These are phyloP conservation scores for Nannochloropsis salina DNA, from an alignment of 108 stramenopile genomes.

Conservation along the genomic window DNA sequence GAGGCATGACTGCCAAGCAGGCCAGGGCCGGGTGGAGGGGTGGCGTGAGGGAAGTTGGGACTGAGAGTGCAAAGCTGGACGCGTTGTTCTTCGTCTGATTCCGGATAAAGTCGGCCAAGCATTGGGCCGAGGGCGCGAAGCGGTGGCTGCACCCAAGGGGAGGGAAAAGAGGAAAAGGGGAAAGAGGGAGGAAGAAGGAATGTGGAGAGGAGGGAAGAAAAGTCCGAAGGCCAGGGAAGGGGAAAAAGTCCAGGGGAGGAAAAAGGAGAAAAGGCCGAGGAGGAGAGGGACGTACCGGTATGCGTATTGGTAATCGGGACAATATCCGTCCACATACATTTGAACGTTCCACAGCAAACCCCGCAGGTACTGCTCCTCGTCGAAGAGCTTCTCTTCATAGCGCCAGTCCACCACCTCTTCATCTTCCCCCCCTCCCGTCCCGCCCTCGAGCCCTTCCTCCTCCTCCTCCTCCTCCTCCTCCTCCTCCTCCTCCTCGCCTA, in stretches of 20 bases:
- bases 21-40: not conserved
- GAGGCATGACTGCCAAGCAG: not conserved
- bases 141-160: not conserved
- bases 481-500: not conserved
- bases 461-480: slow-evolving; percentile 29
- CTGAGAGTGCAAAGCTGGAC: not conserved
- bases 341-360: slow-evolving; percentile 69
- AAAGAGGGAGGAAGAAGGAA: not conserved
- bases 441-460: slow-evolving; percentile 36
- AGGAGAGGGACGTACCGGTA: slow-evolving; percentile 7
- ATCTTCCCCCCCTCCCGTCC: slow-evolving; percentile 20
- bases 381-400: slow-evolving; percentile 45
- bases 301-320: slow-evolving; percentile 28
- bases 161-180: not conserved
- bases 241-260: not conserved
- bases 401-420: slow-evolving; percentile 23
- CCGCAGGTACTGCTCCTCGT: slow-evolving; percentile 62
- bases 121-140: not conserved
- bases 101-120: not conserved
- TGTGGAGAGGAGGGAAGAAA: not conserved
- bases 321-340: slow-evolving; percentile 39
- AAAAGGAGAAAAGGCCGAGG: not conserved
- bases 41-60: not conserved
- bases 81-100: not conserved
- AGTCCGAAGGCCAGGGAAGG: not conserved